Conservation (phyloP, 73 alveolate species). For the Durusdinium trenchii region DNA sequence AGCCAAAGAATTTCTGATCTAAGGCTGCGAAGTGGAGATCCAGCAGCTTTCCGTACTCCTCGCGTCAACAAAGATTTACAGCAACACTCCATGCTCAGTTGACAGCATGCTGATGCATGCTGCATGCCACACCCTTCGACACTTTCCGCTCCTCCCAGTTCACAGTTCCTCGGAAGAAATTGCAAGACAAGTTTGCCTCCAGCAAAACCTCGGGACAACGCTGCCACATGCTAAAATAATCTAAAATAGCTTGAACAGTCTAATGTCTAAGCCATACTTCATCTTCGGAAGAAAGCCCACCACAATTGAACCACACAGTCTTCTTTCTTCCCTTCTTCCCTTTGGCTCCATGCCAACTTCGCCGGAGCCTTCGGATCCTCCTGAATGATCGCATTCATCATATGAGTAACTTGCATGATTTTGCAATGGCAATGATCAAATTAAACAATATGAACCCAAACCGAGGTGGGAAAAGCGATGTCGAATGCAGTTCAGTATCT, state of each 20-base stretch:
- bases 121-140: slow-evolving; percentile 33
- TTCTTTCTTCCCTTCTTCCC: background rate
- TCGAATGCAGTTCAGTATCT: no score
- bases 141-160: slow-evolving; percentile 35
- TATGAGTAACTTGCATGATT: background rate
- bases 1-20: slow-evolving; percentile 60
- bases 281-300: no score
- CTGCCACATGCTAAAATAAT: no score
- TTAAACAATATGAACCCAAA: no score
- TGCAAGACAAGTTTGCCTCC: slow-evolving; percentile 75
- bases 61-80: no score
- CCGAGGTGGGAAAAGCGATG: no score
- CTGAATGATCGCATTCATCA: background rate
- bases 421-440: background rate
- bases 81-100: no score
- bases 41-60: slow-evolving; percentile 63
- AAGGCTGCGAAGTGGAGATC: slow-evolving; percentile 55
- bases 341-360: background rate
- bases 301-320: background rate
- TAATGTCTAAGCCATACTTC: no score
- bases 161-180: slow-evolving; percentile 90
- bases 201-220: background rate
- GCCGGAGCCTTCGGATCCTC: slow-evolving; percentile 36
- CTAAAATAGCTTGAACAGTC: no score
- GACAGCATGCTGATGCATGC: no score